Evolutionary conservation across 139 green algal species (phyloP).

Genomic region (Ettlia oleoabundans): DNA sequence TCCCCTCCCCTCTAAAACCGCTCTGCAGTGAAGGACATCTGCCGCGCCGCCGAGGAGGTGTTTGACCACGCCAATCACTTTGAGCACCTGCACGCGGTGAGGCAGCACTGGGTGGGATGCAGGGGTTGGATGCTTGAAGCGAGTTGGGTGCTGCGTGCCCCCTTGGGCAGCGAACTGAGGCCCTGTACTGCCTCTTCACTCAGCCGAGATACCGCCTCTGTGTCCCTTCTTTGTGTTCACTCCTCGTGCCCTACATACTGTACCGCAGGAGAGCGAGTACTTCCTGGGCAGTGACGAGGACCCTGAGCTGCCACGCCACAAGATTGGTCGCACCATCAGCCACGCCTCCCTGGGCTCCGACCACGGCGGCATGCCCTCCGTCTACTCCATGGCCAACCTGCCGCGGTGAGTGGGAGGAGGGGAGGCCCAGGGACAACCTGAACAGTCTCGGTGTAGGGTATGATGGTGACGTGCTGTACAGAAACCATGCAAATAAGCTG

Average conservation of each 20-base stretch:
- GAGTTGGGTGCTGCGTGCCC: too few relatives aligned
- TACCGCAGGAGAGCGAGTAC: slow-evolving; percentile 31
- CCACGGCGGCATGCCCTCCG: slow-evolving; percentile 28
- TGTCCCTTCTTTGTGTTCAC: too few relatives aligned
- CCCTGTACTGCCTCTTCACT: too few relatives aligned
- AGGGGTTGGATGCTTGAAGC: too few relatives aligned
- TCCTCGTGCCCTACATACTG: too few relatives aligned
- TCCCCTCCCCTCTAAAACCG: background rate
- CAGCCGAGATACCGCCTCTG: background rate
- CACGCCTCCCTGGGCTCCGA: slow-evolving; percentile 27
- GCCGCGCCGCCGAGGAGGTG: slow-evolving; percentile 63
- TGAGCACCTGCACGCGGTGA: slow-evolving; percentile 65
- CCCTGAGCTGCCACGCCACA: slow-evolving; percentile 11
- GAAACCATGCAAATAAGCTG: too few relatives aligned
- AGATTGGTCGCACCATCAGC: slow-evolving; percentile 17
- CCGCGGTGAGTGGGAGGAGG: slow-evolving; percentile 9
- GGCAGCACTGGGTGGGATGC: background rate
- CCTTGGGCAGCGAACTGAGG: too few relatives aligned
- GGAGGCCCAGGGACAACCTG: too few relatives aligned
- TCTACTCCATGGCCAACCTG: slow-evolving; percentile 15
- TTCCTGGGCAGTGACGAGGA: slow-evolving; percentile 30
- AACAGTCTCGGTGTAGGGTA: background rate
- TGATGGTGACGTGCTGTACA: too few relatives aligned
- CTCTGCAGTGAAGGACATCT: slow-evolving; percentile 65
- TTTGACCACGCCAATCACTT: slow-evolving; percentile 76